These are phyloP conservation scores for Gardenia jasminoides DNA, from an alignment of 257 asterid genomes.

Conservation along the genomic window DNA sequence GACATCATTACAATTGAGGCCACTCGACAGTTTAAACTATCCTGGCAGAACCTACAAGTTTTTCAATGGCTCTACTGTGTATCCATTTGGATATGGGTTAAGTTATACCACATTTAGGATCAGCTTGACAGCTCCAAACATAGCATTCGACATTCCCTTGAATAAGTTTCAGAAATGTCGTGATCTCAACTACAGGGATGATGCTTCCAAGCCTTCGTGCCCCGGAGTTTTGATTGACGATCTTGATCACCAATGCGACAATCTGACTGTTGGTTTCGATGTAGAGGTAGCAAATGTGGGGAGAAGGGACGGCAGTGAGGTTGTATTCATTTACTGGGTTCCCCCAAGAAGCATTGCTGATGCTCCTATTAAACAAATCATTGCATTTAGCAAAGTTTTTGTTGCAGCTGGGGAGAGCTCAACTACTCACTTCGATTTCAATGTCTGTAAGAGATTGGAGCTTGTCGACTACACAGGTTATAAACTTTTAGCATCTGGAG, in stretches of 20 bases:
- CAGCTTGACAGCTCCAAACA: background rate
- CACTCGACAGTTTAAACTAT: constrained; percentile 28
- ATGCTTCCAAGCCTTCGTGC: constrained; percentile 20
- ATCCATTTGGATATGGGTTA: constrained; percentile 47
- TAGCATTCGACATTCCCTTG: constrained; percentile 8
- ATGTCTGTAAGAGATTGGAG: constrained; percentile 39
- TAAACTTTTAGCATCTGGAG: constrained; percentile 34
- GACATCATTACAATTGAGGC: constrained; percentile 41
- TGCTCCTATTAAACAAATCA: constrained; percentile 31
- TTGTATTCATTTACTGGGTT: constrained; percentile 31
- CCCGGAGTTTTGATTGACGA: constrained; percentile 2
- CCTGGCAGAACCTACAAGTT: constrained; percentile 54
- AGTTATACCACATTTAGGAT: constrained; percentile 41
- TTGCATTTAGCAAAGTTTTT: constrained; percentile 37
- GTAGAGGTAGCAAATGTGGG: constrained; percentile 35
- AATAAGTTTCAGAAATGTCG: constrained; percentile 35
- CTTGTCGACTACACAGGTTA: constrained; percentile 29
- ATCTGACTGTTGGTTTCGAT: background rate
- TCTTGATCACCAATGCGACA: background rate
- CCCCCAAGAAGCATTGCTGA: constrained; percentile 25
- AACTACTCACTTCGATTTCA: constrained; percentile 25
- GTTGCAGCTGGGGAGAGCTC: constrained; percentile 19
- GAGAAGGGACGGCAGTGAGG: constrained; percentile 28
- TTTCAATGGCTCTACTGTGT: constrained; percentile 38
- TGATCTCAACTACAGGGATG: constrained; percentile 20